Base-by-base conservation (phyloP, 2,329 filamentous ascomycete genomes). In the Coniochaeta pulveracea region DNA sequence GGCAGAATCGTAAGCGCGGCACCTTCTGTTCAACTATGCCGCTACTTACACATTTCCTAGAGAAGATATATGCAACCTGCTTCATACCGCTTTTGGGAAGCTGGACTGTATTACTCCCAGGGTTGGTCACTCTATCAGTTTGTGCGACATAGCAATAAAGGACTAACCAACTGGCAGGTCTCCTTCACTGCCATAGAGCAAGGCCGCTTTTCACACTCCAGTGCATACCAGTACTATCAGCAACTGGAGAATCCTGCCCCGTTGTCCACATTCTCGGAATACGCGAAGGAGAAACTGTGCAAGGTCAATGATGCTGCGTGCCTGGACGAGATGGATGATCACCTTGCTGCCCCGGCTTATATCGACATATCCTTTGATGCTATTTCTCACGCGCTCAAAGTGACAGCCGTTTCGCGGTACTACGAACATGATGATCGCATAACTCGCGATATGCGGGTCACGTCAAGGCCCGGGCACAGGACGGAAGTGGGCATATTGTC, bases 401-500 rank as follows among this genome's bases (percentile, higher is more conserved):
- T 86, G 7, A 79, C 75, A 2, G 74, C 69, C 18, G 62, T 76
- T 34, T 91, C 78, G 76, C 61, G 70, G 2, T 57, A 66, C 34
- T 48, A 48, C 21, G 42, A 46, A 12, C n/a, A n/a, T n/a, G n/a
- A n/a, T n/a, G n/a, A n/a, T n/a, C n/a, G n/a, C n/a, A n/a, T n/a
- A n/a, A n/a, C n/a, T n/a, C 63, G 63, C 19, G 45, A 48, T 3
- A 39, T 75, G 12, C 47, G 50, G 1, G 58, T 65, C 10, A 49
- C 59, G 11, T 49, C 58, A 1, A 57, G 57, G 6, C 45, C 55
- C 1, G 49, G 58, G 2, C 64, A 75, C 30, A 72, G 80, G 30
- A 69, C 85, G 5, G 89, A 96, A 52, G 73, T 95, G 14, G 89
- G 89, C 11, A 69, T 95, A 26, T 60, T 96, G 37, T 74, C 73